Percentiles rank a stretch among this genome's conserved stretches.
Evolutionary conservation across 768 basidiomycete genomes (phyloP).

Genomic region (Stropharia rugosoannulata): DNA sequence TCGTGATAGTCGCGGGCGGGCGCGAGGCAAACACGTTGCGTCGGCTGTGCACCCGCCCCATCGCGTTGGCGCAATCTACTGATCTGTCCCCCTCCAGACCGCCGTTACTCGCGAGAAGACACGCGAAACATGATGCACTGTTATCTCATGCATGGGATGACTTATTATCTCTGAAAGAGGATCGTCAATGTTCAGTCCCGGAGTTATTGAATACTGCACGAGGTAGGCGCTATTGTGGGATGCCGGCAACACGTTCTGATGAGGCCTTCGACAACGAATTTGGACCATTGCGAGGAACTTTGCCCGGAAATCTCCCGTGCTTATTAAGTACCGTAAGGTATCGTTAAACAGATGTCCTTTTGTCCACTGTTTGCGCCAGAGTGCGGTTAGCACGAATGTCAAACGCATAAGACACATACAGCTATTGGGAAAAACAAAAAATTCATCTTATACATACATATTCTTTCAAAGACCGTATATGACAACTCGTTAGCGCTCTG

Average conservation of each 20-base stretch:
- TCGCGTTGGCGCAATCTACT: not conserved
- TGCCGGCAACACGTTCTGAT: conserved; percentile 14
- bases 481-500: too few relatives aligned
- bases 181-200: conserved; percentile 1
- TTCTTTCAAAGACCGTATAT: too few relatives aligned
- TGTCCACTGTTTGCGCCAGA: too few relatives aligned
- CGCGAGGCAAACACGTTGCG: conserved; percentile 16
- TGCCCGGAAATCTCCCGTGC: too few relatives aligned
- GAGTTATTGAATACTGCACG: conserved; percentile 2
- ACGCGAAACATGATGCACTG: not conserved
- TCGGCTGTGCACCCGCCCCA: not conserved
- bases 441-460: too few relatives aligned
- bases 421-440: too few relatives aligned
- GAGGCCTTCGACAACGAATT: not conserved
- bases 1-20: conserved; percentile 16
- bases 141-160: not conserved
- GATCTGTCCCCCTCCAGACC: not conserved
- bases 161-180: conserved; percentile 6
- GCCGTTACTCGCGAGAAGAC: conserved; percentile 3
- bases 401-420: too few relatives aligned
- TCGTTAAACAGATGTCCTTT: too few relatives aligned
- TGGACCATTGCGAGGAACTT: too few relatives aligned
- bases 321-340: too few relatives aligned
- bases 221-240: conserved; percentile 4
- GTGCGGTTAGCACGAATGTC: too few relatives aligned